phyloP scores from a whole-genome alignment of 495 filamentous ascomycete species.

The Penicillium manginii region DNA sequence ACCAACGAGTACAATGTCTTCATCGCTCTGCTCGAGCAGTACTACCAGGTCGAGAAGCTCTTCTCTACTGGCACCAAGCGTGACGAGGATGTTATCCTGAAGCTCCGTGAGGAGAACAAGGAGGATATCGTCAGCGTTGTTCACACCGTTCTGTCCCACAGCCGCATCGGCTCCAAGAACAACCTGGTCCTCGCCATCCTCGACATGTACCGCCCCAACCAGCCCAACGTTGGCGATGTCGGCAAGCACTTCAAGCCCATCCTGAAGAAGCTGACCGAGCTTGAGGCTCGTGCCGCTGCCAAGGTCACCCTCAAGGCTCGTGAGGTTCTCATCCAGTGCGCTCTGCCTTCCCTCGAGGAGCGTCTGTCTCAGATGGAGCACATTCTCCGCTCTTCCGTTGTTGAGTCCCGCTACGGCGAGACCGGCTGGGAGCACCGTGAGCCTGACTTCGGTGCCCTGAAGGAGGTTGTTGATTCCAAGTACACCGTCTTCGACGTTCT shows the following conservation, averaged over 20 bases:
- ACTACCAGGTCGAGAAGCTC: conserved; percentile 79
- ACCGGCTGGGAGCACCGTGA: conserved; percentile 96
- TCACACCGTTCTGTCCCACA: conserved; percentile 90
- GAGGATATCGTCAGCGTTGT: conserved; percentile 84
- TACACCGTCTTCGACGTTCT: conserved; percentile 98
- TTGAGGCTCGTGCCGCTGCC: conserved; percentile 85
- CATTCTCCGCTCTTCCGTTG: conserved; percentile 94
- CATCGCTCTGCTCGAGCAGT: conserved; percentile 73
- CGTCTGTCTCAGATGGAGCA: conserved; percentile 96
- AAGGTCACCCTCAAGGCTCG: conserved; percentile 97
- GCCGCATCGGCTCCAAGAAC: conserved; percentile 89
- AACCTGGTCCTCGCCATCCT: conserved; percentile 90
- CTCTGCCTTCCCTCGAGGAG: conserved; percentile 94
- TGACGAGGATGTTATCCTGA: conserved; percentile 93
- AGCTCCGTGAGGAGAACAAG: conserved; percentile 93
- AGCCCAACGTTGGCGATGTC: conserved; percentile 84
- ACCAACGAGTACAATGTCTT: conserved; percentile 86
- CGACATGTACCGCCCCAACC: conserved; percentile 93
- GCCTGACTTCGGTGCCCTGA: conserved; percentile 81
- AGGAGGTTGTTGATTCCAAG: conserved; percentile 97
- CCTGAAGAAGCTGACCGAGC: conserved; percentile 83
- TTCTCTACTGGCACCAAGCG: conserved; percentile 84
- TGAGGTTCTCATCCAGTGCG: conserved; percentile 95
- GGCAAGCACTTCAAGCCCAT: conserved; percentile 84
- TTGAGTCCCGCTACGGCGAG: conserved; percentile 95